Base-by-base conservation (phyloP, 345 rosid species). In the Eucalyptus curtisii region DNA sequence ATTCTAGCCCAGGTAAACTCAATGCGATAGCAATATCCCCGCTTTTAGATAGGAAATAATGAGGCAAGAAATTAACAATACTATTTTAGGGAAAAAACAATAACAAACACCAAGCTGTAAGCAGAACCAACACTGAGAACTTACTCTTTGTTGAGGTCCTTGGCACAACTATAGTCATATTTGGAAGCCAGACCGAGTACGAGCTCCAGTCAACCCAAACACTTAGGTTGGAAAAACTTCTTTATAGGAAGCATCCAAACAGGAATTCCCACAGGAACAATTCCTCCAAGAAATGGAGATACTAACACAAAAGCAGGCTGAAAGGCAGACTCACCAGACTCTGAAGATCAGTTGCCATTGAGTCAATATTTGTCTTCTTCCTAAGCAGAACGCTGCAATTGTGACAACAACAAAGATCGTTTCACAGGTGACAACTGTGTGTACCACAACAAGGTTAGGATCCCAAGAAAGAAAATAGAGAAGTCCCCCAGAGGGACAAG, bases 351-450 rank as follows among this genome's bases (percentile, higher is more conserved):
- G 82, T 66, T 45, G 97, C 97, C 96, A 97, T 92, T 90, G 92
- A 86, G 87, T 93, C 95, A 57, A 95, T 94, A 87, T 93, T 97
- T 47, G 92, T 87, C 90, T 95, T 95, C 89, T 86, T 97, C 92
- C 99, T 95, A 13, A 94, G 30, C 88, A 98, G 88, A 93, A 98
- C 98, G 86, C 99, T 97, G 96, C 94, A 91, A 71, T 71, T 37
- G 6, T 71, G 45, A 27, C 82, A 71, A 71, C 45, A 71, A 71
- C 45, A 71, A 37, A 71, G 82, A 71, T 71, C 45, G 37, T 37
- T 71, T 71, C 45, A 71, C 14, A 19, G 82, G 82, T 37, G 45
- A 71, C 25, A 37, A 71, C 40, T 7, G 7, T 7, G 11, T 33
- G 3, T 71, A 33, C 81, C 45, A 40, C 45, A 3, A 22, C 82